phyloP scores from a whole-genome alignment of 176 grass and related monocot genomes.

The Juncus effusus region DNA sequence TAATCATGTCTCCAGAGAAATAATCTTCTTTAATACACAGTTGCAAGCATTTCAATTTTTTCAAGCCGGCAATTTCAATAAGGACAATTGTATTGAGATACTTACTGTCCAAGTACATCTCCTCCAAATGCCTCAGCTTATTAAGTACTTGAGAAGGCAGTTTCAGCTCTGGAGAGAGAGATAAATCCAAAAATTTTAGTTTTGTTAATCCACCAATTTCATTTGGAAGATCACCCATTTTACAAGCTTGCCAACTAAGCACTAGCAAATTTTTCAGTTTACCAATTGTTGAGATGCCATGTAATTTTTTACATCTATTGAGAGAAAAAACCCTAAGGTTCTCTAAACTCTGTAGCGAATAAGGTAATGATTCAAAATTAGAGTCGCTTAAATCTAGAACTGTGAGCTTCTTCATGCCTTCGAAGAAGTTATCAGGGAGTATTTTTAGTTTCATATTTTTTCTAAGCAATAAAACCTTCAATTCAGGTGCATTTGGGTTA shows the following conservation, averaged over 20 bases:
- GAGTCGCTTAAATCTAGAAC: constrained; percentile 24
- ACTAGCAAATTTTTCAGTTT: constrained; percentile 4
- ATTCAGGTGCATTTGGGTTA: not conserved
- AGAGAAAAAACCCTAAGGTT: not conserved
- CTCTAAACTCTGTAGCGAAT: not conserved
- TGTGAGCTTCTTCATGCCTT: not conserved
- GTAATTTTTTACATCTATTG: not conserved
- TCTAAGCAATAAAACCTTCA: not conserved
- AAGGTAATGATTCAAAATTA: not conserved
- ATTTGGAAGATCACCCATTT: not conserved
- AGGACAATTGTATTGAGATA: constrained; percentile 1
- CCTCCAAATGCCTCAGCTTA: constrained; percentile 14
- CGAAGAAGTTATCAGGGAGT: constrained; percentile 9
- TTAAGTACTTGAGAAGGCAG: not conserved
- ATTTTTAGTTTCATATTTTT: not conserved
- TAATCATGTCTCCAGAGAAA: not conserved
- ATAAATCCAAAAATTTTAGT: constrained; percentile 22
- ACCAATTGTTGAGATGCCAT: not conserved
- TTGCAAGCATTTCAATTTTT: constrained; percentile 1
- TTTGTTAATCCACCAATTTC: not conserved
- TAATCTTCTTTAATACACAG: constrained; percentile 10
- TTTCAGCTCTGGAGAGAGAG: not conserved
- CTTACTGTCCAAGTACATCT: constrained; percentile 5
- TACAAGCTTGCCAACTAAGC: not conserved
- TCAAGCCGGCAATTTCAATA: constrained; percentile 5